A percentile compares a stretch with the other conserved stretches of the same genome.
These are phyloP conservation scores for Astragalus membranaceus DNA, from an alignment of 306 rosid genomes.

Conservation along the genomic window DNA sequence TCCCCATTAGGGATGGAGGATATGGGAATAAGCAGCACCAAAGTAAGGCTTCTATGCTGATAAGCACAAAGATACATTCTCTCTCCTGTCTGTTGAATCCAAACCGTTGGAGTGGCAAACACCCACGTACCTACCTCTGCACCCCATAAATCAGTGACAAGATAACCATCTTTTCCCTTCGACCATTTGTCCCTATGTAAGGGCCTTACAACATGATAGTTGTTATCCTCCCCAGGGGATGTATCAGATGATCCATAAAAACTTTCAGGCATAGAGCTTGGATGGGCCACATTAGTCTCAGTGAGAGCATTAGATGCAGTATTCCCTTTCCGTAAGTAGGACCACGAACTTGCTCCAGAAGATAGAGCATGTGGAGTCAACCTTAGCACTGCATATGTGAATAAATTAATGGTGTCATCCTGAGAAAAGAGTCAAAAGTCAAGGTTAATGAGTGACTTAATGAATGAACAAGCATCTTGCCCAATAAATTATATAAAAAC, in stretches of 20 bases:
- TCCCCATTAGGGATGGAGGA: conserved; percentile 69
- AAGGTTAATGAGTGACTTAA: conserved; percentile 18
- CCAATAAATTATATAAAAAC: not conserved
- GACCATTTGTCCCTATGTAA: conserved; percentile 82
- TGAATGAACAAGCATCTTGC: conserved; percentile 15
- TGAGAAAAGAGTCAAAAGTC: conserved; percentile 30
- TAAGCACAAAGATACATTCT: conserved; percentile 80
- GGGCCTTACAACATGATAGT: conserved; percentile 58
- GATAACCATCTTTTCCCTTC: conserved; percentile 87
- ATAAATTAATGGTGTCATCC: conserved; percentile 89
- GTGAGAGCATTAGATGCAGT: conserved; percentile 39
- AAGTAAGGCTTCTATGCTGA: conserved; percentile 83
- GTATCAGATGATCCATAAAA: conserved; percentile 41
- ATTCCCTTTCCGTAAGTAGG: conserved; percentile 75
- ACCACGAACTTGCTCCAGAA: conserved; percentile 86
- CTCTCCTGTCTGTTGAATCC: conserved; percentile 65
- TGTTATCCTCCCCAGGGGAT: conserved; percentile 37
- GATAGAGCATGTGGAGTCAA: conserved; percentile 77
- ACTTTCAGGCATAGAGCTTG: conserved; percentile 49
- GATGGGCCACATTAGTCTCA: conserved; percentile 39
- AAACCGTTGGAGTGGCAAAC: conserved; percentile 67
- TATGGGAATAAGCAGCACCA: conserved; percentile 70
- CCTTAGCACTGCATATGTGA: conserved; percentile 89
- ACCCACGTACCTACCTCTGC: conserved; percentile 55
- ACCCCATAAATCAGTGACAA: conserved; percentile 94